Base-by-base conservation (phyloP, 345 rosid genomes). In the Anacardium occidentale region DNA sequence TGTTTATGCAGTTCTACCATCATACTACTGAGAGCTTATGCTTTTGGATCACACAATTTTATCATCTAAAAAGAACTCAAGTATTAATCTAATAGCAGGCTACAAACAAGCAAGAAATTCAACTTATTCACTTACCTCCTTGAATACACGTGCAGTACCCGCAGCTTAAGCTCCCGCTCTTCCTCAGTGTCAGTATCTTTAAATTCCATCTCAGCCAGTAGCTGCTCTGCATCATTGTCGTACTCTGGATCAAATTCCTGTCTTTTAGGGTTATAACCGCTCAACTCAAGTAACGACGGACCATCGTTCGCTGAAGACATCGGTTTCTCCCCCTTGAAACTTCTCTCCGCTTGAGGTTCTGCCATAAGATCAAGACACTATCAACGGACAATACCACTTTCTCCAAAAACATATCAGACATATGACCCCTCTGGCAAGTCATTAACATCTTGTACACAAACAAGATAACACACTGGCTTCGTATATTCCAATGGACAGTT, bases 121-220 rank as follows among this genome's bases (percentile, higher is more conserved):
- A 47, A 44, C 10, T 59, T 37, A 12, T 52, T 47, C 68, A 17
- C 24, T 70, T 79, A 89, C 99, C 98, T 88, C 83, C 88, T 95
- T 21, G 91, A 84, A 78, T 91, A 95, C 54, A 92, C 89, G 72
- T 84, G 89, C 65, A 95, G 81, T 62, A 93, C 90, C 44, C 97
- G 92, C 74, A 90, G 75, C 86, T 93, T 95, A 74, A 95, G 84
- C 78, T 91, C 89, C 4, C 79, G 88, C 74, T 92, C 99, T 29
- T 95, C 98, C 69, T 89, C 97, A 9, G 91, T 79, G 78, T 95
- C 98, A 40, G 82, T 79, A 17, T 92, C 96, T 84, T 92, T 92
- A 71, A 92, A 95, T 80, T 95, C 99, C 99, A 95, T 95, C 78
- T 95, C 99, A 64, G 99, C 97, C 69, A 91, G 87, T 76, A 91